phyloP scores from a whole-genome alignment of 768 basidiomycete genomes.

The Panellus pusillus region DNA sequence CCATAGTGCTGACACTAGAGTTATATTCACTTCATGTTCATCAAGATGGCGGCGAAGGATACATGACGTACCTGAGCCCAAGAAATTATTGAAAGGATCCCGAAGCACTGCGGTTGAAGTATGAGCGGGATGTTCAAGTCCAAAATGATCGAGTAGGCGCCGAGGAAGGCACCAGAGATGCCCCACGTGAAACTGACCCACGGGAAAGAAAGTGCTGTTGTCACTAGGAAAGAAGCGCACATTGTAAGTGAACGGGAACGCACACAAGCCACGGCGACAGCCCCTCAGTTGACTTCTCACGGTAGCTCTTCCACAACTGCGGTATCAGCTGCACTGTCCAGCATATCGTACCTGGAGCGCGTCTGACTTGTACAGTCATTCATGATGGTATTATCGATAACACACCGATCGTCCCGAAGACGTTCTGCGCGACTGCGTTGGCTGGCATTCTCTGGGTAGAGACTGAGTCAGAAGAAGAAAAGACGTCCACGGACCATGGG shows the following conservation, averaged over 20 bases:
- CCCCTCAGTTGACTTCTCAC: constrained; percentile 65
- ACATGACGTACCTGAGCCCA: constrained; percentile 58
- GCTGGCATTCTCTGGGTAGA: constrained; percentile 34
- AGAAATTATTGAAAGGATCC: constrained; percentile 55
- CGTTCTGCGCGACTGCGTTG: constrained; percentile 62
- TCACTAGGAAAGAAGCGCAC: too few species aligned
- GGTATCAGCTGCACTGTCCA: constrained; percentile 72
- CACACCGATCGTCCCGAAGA: constrained; percentile 65
- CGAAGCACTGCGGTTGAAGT: constrained; percentile 66
- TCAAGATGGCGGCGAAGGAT: neutral
- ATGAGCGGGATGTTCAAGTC: constrained; percentile 72
- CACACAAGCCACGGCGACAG: constrained; percentile 70
- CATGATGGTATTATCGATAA: neutral
- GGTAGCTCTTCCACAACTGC: constrained; percentile 73
- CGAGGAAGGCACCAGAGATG: constrained; percentile 57
- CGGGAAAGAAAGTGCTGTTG: neutral
- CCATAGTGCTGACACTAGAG: constrained; percentile 69
- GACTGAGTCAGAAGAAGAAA: neutral
- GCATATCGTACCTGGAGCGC: constrained; percentile 54
- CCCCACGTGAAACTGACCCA: constrained; percentile 44
- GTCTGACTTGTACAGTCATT: neutral
- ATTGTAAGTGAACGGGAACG: constrained; percentile 14
- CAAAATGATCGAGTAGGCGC: constrained; percentile 66
- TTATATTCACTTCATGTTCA: constrained; percentile 3
- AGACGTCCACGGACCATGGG: too few species aligned